A percentile compares a stretch with the other conserved stretches of the same genome.
Conservation (phyloP, 2,329 filamentous ascomycete species). For the Colletotrichum falcatum region DNA sequence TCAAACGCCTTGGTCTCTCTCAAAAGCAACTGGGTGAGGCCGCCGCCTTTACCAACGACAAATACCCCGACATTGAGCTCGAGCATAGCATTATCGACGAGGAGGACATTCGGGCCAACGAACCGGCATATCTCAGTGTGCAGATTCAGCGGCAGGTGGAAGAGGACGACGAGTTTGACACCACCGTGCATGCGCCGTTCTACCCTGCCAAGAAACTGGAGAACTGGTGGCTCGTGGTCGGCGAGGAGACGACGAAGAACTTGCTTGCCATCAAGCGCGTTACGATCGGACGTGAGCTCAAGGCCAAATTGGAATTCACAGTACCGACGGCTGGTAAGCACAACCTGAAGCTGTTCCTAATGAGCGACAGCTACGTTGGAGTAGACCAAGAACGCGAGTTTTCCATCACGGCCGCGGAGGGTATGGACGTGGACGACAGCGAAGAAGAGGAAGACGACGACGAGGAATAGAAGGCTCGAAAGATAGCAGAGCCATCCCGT, state of each 20-base stretch:
- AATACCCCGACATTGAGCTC: slow-evolving; percentile 94
- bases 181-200: slow-evolving; percentile 93
- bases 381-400: slow-evolving; percentile 97
- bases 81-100: slow-evolving; percentile 88
- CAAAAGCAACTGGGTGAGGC: slow-evolving; percentile 87
- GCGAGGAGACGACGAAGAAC: slow-evolving; percentile 88
- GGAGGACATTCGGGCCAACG: slow-evolving; percentile 82
- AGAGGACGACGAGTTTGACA: slow-evolving; percentile 76
- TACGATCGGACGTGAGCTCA: slow-evolving; percentile 82
- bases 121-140: slow-evolving; percentile 85
- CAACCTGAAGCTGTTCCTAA: slow-evolving; percentile 90
- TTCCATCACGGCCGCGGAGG: slow-evolving; percentile 85
- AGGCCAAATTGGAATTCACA: slow-evolving; percentile 87
- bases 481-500: slow-evolving; percentile 23
- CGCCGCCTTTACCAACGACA: slow-evolving; percentile 95
- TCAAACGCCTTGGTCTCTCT: slow-evolving; percentile 82
- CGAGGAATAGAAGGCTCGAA: slow-evolving; percentile 53
- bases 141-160: slow-evolving; percentile 86
- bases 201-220: slow-evolving; percentile 93
- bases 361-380: slow-evolving; percentile 97
- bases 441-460: slow-evolving; percentile 84
- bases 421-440: slow-evolving; percentile 93
- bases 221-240: slow-evolving; percentile 98
- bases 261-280: slow-evolving; percentile 95
- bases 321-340: slow-evolving; percentile 87